Percentiles rank a stretch among this genome's conserved stretches.
phyloP scores from a whole-genome alignment of 2,329 filamentous ascomycete species.

The Westerdykella aurantiaca region DNA sequence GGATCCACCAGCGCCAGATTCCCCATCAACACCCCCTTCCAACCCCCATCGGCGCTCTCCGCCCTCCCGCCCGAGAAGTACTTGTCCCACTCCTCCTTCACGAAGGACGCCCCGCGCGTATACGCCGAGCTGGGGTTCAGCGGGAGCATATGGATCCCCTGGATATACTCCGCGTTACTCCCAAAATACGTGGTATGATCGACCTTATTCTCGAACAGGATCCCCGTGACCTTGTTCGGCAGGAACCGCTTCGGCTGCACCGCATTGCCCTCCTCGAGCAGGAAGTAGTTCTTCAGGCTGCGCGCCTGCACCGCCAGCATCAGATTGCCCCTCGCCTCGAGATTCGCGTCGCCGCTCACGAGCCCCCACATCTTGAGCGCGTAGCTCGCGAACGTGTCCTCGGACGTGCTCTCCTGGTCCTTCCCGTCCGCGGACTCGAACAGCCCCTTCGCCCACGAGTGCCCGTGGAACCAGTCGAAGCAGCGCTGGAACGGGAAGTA shows the following conservation, averaged over 20 bases:
- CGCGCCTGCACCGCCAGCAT: constrained; percentile 75
- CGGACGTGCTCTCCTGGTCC: constrained; percentile 85
- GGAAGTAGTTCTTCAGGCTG: constrained; percentile 73
- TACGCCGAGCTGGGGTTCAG: constrained; percentile 66
- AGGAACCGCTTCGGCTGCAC: constrained; percentile 72
- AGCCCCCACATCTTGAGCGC: constrained; percentile 92
- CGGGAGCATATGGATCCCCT: constrained; percentile 79
- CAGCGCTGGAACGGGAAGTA: constrained; percentile 64
- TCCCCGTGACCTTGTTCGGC: constrained; percentile 68
- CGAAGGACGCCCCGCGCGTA: constrained; percentile 65
- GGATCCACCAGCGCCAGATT: constrained; percentile 79
- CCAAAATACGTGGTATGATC: constrained; percentile 92
- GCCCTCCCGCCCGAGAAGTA: constrained; percentile 69
- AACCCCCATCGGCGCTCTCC: constrained; percentile 64
- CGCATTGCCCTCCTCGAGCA: constrained; percentile 66
- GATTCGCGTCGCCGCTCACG: constrained; percentile 64
- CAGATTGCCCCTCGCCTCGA: constrained; percentile 76
- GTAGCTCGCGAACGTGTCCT: constrained; percentile 85
- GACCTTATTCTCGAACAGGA: constrained; percentile 91
- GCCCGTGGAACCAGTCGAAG: constrained; percentile 90
- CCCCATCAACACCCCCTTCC: constrained; percentile 79
- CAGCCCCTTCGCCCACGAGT: constrained; percentile 87
- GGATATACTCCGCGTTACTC: constrained; percentile 58
- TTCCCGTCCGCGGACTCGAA: constrained; percentile 71
- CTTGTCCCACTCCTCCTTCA: constrained; percentile 60